phyloP scores from a whole-genome alignment of 2,329 filamentous ascomycete species.

The Fusarium begoniae region DNA sequence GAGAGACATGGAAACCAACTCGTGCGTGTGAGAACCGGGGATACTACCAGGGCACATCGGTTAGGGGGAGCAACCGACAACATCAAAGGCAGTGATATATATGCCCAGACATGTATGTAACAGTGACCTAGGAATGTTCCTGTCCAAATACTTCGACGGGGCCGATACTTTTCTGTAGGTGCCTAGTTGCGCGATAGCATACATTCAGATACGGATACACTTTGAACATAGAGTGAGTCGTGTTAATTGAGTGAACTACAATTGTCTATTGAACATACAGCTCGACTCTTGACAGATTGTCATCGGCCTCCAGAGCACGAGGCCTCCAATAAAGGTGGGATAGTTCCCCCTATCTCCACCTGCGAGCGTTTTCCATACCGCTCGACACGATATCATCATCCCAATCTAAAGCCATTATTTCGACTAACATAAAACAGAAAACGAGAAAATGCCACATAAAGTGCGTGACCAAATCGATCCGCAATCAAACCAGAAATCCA shows the following conservation, averaged over 20 bases:
- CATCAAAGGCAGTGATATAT: neutral
- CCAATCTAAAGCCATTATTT: conserved; percentile 45
- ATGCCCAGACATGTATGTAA: too few species aligned
- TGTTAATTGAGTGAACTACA: conserved; percentile 27
- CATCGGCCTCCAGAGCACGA: conserved; percentile 20
- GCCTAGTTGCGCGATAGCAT: neutral
- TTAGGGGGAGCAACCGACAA: neutral
- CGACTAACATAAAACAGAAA: conserved; percentile 32
- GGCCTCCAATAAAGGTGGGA: conserved; percentile 22
- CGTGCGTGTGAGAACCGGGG: neutral
- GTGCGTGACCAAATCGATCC: conserved; percentile 35
- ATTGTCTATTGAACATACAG: conserved; percentile 28
- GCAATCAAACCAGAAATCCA: conserved; percentile 40
- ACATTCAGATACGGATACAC: neutral
- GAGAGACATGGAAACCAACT: neutral
- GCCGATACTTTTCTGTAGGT: neutral
- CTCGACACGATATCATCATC: conserved; percentile 31
- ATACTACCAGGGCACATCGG: neutral
- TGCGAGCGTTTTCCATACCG: conserved; percentile 31
- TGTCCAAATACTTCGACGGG: neutral
- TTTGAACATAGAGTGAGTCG: neutral
- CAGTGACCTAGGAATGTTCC: neutral
- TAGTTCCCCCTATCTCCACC: conserved; percentile 2
- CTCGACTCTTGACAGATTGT: conserved; percentile 22
- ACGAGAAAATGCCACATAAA: conserved; percentile 25